Base-by-base conservation (phyloP, 352 stramenopile species). In the Pythium angustatum region DNA sequence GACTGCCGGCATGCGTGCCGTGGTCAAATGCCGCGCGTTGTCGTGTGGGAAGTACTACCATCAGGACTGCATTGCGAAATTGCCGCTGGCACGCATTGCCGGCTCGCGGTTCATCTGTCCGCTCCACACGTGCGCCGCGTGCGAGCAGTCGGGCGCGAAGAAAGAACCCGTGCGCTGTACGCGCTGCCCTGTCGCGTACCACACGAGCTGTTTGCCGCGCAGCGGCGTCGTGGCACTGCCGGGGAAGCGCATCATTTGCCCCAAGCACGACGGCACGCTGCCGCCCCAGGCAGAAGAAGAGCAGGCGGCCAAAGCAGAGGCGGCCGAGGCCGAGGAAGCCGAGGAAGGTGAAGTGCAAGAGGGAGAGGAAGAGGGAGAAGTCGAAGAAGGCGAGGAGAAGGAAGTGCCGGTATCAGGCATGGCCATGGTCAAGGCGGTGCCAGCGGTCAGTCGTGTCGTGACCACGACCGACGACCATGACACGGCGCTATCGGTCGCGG, bases 1-100 rank as follows among this genome's bases (percentile, higher is more conserved):
- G 19, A 48, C 15, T 45, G 33, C 30, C 36, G 19, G 22, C 22
- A 53, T 66, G 0, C 64, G 74, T 22, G 57, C 73, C 0, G 84
- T 93, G 21, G 75, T 85, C 41, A 93, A 93, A 60, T 95, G 87
- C 58, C 78, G 87, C 28, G 87, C 87, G 43, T 66, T 91, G 8
- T 93, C 84, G 41, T 95, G 87, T 50, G 87, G 87, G 27, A 94
- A 94, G 59, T 95, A 87, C 58, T 95, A 94, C 57, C 87, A 95
- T 53, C 74, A 87, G 19, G 71, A 87, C 34, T 95, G 87, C 51
- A 91, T 95, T 47, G 85, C 81, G 33, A 85, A 84, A 50, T 81
- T 93, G 50, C 81, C 87, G 47, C 69, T 95, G 38, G 86, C 87
- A 7, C 68, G 87, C 21, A 90, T 91, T 56, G 86, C 86, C 15